Evolutionary conservation across 2,329 filamentous ascomycete species (phyloP), one percentile per base, ranked within the genome.

Genomic region (Fusarium sp.): DNA sequence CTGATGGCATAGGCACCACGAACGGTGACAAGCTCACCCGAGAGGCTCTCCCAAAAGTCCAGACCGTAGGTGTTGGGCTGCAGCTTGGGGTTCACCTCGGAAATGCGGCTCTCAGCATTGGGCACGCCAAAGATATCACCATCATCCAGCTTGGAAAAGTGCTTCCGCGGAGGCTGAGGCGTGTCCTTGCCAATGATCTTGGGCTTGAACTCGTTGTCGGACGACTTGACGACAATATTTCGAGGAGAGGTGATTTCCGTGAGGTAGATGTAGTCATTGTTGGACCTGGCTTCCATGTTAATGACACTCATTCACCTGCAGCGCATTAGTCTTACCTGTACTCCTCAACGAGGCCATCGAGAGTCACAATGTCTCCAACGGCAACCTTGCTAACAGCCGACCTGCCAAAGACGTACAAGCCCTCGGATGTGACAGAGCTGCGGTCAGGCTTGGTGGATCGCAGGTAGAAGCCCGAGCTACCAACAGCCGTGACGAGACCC

Each of bases 21-120:
- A 56, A 94, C 83, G 1, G 89, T 93, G 16, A 94, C 91, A 9
- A 93, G 84, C 81, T 94, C 91, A 31, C 92, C 92, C 63, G 85
- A 86, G 67, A 94, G 82, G 71, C 88, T 91, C 86, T 94, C 91
- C 92, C 92, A 94, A 79, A 94, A 94, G 80, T 94, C 92, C 33
- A 94, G 84, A 3, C 92, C 92, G 77, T 91, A 94, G 47, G 84
- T 82, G 25, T 83, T 82, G 2, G 92, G 92, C 69, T 92, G 80
- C 42, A 94, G 85, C 16, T 84, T 83, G 0, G 91, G 91, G 79
- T 94, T 94, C 36, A 79, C 83, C 7, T 80, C 83, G 3, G 91
- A 92, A 42, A 94, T 79, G 73, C 87, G 86, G 70, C 84, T 88
- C 42, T 84, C 83, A 69, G 90, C 92, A 78, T 92, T 93, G 13